These are phyloP conservation scores for Scheffersomyces segobiensis DNA, from an alignment of 1,139 yeast genomes.

Conservation along the genomic window DNA sequence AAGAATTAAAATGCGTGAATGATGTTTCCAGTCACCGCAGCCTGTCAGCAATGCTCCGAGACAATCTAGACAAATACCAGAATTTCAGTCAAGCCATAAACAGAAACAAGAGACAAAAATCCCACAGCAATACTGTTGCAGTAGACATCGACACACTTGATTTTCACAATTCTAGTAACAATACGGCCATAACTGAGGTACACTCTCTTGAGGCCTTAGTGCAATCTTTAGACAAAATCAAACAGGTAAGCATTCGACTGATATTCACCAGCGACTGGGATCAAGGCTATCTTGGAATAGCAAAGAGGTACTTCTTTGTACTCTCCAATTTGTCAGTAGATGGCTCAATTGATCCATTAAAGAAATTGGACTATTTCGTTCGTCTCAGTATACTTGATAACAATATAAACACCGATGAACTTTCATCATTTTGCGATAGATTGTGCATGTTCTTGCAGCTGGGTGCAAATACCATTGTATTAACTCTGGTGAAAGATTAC, in stretches of 20 bases:
- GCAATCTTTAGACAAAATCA: constrained; percentile 15
- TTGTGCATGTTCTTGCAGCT: constrained; percentile 8
- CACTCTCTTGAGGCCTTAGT: constrained; percentile 19
- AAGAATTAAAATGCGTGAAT: constrained; percentile 1
- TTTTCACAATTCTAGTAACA: constrained; percentile 2
- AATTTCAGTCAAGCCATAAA: constrained; percentile 9
- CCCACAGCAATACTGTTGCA: neutral
- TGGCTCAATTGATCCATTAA: neutral
- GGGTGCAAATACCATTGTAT: constrained; percentile 8
- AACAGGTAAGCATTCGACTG: constrained; percentile 13
- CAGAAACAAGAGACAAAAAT: constrained; percentile 6
- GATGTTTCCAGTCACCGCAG: constrained; percentile 1
- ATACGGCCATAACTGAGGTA: constrained; percentile 17
- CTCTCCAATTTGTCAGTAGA: neutral
- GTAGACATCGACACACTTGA: constrained; percentile 7
- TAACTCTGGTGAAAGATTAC: constrained; percentile 18
- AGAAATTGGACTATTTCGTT: constrained; percentile 18
- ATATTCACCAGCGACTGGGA: neutral
- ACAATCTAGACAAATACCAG: constrained; percentile 13
- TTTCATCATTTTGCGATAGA: constrained; percentile 10
- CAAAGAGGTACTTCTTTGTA: neutral
- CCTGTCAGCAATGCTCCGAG: constrained; percentile 17
- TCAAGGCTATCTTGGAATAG: neutral
- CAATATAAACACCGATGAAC: constrained; percentile 12
- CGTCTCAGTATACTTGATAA: constrained; percentile 19